These are phyloP conservation scores for Suhomyces pyralidae DNA, from an alignment of 805 yeast genomes.

Conservation along the genomic window DNA sequence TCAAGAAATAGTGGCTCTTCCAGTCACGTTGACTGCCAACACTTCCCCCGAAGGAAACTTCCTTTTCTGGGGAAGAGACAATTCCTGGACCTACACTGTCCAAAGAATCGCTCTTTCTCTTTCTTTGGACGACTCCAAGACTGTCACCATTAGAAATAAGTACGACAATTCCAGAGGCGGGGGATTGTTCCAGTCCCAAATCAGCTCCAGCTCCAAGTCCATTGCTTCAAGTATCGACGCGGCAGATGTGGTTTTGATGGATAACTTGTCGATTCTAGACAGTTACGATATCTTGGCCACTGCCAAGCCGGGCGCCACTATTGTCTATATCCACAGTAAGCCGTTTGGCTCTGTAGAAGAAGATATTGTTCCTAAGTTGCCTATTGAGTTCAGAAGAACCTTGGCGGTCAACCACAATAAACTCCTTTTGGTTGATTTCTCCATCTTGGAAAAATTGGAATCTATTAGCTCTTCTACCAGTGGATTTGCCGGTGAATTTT, in stretches of 20 bases:
- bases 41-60: conserved; percentile 44
- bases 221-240: conserved; percentile 50
- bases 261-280: conserved; percentile 52
- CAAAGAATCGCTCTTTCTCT: conserved; percentile 65
- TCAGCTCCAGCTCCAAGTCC: conserved; percentile 48
- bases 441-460: conserved; percentile 61
- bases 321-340: conserved; percentile 45
- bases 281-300: conserved; percentile 62
- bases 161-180: conserved; percentile 72
- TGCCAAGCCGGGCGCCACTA: conserved; percentile 52
- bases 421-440: conserved; percentile 59
- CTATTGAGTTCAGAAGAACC: conserved; percentile 49
- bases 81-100: conserved; percentile 52
- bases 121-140: conserved; percentile 56
- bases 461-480: conserved; percentile 50
- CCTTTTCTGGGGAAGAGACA: conserved; percentile 70
- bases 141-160: conserved; percentile 56
- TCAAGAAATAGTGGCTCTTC: conserved; percentile 5
- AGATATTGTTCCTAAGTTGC: conserved; percentile 52
- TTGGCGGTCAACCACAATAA: conserved; percentile 52
- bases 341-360: conserved; percentile 39
- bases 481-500: conserved; percentile 73
- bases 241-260: conserved; percentile 66
- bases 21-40: conserved; percentile 28
- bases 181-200: conserved; percentile 72